Evolutionary conservation across 345 rosid species (phyloP).

Genomic region (Eucalyptus sideroxylon): DNA sequence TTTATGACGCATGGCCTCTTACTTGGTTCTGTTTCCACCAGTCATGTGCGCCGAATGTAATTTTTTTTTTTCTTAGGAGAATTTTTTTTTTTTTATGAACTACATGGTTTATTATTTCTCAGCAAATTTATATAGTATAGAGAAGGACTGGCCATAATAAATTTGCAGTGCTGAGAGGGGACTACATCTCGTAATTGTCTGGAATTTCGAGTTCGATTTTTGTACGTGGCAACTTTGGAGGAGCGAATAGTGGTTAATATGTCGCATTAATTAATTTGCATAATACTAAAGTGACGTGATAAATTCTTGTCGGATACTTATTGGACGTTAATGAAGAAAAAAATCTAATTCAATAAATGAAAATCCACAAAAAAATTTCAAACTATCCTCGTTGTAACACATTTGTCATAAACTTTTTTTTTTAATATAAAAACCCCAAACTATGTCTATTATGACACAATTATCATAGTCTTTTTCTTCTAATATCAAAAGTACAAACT

Average conservation of each 20-base stretch:
- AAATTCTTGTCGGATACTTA: not conserved
- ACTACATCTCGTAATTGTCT: not conserved
- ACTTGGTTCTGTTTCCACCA: not conserved
- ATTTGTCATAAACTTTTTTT: too few species aligned
- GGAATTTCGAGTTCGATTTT: not conserved
- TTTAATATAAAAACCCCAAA: too few species aligned
- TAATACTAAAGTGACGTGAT: not conserved
- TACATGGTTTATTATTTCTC: not conserved
- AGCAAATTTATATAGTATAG: not conserved
- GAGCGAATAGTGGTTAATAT: not conserved
- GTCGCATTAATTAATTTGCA: not conserved
- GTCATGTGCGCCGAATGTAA: not conserved
- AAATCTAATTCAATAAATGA: not conserved
- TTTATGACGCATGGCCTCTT: not conserved
- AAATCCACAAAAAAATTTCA: too few species aligned
- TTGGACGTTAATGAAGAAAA: not conserved
- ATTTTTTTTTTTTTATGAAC: not conserved
- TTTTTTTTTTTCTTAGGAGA: not conserved
- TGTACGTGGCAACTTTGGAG: not conserved
- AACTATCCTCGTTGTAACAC: too few species aligned
- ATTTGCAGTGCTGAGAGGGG: not conserved
- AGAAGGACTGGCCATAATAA: not conserved
- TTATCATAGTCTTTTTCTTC: too few species aligned
- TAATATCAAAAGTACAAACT: too few species aligned
- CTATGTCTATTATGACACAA: too few species aligned